Evolutionary conservation across 2,329 filamentous ascomycete genomes (phyloP).

Genomic region (Whalleya microplaca): DNA sequence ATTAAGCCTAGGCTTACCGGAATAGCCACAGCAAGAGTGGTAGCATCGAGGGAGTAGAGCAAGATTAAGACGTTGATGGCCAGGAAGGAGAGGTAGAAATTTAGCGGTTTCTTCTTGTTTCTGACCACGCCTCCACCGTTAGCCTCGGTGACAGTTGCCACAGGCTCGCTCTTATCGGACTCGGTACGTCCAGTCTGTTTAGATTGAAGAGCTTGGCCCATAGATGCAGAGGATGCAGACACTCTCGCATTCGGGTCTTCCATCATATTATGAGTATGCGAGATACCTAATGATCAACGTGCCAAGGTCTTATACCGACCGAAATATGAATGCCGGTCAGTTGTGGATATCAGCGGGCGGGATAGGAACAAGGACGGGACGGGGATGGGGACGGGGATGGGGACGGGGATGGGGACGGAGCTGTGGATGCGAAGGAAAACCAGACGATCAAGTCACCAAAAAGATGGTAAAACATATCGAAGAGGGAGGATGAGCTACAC

Average conservation of each 20-base stretch:
- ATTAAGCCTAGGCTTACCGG: conserved; percentile 18
- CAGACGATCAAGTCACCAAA: no score
- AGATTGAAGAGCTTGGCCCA: conserved; percentile 2
- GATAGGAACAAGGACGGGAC: no score
- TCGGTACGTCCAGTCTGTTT: conserved; percentile 6
- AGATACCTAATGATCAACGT: neutral
- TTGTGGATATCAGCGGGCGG: neutral
- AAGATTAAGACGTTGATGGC: conserved; percentile 26
- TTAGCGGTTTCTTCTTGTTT: conserved; percentile 16
- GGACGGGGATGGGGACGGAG: no score
- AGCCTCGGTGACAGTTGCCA: conserved; percentile 2
- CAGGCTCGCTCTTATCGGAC: neutral
- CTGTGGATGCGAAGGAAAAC: neutral
- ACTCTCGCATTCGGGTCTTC: neutral
- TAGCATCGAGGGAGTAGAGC: conserved; percentile 25
- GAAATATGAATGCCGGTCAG: neutral
- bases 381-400: no score
- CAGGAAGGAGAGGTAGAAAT: conserved; percentile 26
- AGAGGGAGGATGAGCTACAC: no score
- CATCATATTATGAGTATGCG: conserved; percentile 4
- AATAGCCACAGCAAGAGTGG: conserved; percentile 25
- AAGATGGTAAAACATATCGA: neutral
- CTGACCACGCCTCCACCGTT: conserved; percentile 2
- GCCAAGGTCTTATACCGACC: neutral
- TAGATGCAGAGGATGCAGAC: conserved; percentile 9